Evolutionary conservation across 1,284 basidiomycete species (phyloP).

Genomic region (Fomitopsis palustris): DNA sequence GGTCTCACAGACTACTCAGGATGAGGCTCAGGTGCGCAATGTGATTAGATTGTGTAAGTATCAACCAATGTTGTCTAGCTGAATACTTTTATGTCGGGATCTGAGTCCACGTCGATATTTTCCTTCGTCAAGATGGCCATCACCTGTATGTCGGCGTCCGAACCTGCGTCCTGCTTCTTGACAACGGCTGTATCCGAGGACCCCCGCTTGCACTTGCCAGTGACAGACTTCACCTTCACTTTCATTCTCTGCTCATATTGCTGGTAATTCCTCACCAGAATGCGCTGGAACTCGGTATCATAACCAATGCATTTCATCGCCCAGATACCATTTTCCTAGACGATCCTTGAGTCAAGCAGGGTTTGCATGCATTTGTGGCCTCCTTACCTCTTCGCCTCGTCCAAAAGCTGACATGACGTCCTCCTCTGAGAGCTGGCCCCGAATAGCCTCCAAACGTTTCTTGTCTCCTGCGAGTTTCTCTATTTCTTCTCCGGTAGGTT

Average conservation of each 20-base stretch:
- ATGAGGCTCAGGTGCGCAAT: too few species aligned
- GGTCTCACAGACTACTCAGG: too few species aligned
- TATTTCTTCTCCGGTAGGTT: not conserved
- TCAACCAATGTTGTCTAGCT: too few species aligned
- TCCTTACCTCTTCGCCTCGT: conserved; percentile 2
- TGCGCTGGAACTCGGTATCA: conserved; percentile 7
- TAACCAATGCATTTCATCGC: conserved; percentile 8
- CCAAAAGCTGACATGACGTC: conserved; percentile 3
- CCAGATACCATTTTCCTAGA: conserved; percentile 2
- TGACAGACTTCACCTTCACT: not conserved
- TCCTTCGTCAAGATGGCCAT: not conserved
- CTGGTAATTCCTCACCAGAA: not conserved
- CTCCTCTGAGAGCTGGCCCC: not conserved
- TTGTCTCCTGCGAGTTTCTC: not conserved
- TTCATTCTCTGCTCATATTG: not conserved
- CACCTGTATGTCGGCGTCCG: not conserved
- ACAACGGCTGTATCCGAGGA: not conserved
- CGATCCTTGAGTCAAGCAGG: too few species aligned
- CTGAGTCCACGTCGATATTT: not conserved
- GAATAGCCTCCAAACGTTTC: not conserved
- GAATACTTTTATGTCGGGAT: not conserved
- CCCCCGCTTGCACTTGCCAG: not conserved
- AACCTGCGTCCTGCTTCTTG: not conserved
- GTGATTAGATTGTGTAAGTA: too few species aligned
- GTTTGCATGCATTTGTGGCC: too few species aligned